Base-by-base conservation (phyloP, 306 rosid genomes). In the Pachyrhizus erosus region DNA sequence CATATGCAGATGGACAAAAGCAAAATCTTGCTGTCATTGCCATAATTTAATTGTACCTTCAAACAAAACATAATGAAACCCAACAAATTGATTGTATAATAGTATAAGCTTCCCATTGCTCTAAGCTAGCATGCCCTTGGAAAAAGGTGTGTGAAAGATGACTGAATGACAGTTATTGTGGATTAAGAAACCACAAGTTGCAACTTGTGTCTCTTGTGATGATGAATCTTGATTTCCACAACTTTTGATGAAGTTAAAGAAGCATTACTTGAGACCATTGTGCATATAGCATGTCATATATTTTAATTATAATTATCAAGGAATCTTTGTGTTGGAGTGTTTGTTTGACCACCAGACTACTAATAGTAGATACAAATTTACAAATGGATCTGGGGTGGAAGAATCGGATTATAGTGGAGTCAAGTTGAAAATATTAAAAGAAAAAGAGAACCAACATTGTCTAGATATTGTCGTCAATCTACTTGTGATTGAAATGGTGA, bases 141-240 rank as follows among this genome's bases (percentile, higher is more conserved):
- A 33, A 65, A 33, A 23, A 13, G 15, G 62, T 8, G 29, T 15
- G 43, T 17, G 31, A 29, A 33, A 26, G 23, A 70, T 42, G 46
- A 55, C 27, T 17, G 43, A 67, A 67, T 37, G 23, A 37, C 3
- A n/a, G 27, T 18, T 20, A 12, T 17, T 17, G 60, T 26, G 27
- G 49, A 51, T 43, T 31, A 45, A 23, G 70, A 51, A 9, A 45
- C n/a, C 5, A 26, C 46, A 73, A 69, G 20, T 8, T 23, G 43
- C 55, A 45, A 34, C 17, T 84, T 74, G 48, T 79, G 13, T 55
- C 5, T 39, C 64, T 43, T 33, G 81, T 31, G 62, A 79, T 79
- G 73, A 73, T 84, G 37, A 73, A 64, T 52, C 15, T 29, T 10
- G 42, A 6, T 78, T 34, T 65, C 75, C 80, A 9, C 14, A 60